phyloP scores from a whole-genome alignment of 2,329 filamentous ascomycete species.

The Beauveria rudraprayagi region DNA sequence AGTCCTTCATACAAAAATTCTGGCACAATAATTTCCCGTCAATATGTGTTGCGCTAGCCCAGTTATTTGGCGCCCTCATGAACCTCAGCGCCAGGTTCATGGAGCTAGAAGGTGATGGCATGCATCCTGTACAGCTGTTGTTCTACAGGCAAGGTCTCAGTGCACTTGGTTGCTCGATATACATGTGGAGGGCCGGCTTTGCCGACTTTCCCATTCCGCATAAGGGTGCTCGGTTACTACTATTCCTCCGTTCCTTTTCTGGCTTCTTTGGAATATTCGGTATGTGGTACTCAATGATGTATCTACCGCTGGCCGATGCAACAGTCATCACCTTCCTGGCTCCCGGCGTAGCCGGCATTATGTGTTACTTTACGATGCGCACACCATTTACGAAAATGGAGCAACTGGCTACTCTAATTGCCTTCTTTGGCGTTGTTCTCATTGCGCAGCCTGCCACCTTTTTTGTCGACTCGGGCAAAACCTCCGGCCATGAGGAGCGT shows the following conservation, averaged over 20 bases:
- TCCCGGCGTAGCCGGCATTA: constrained; percentile 70
- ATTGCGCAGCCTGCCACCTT: constrained; percentile 66
- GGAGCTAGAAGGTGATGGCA: constrained; percentile 60
- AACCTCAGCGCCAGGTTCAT: constrained; percentile 72
- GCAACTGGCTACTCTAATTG: constrained; percentile 66
- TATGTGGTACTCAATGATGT: constrained; percentile 60
- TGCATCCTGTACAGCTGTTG: constrained; percentile 79
- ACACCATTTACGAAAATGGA: constrained; percentile 75
- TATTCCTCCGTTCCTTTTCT: constrained; percentile 59
- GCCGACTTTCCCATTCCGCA: constrained; percentile 64
- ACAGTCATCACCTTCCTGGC: constrained; percentile 85
- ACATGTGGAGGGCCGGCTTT: constrained; percentile 64
- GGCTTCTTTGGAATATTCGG: constrained; percentile 77
- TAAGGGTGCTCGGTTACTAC: constrained; percentile 56
- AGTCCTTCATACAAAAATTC: constrained; percentile 25
- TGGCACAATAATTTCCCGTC: constrained; percentile 66
- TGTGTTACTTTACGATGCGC: constrained; percentile 64
- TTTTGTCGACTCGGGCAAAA: constrained; percentile 27
- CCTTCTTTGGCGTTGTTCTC: constrained; percentile 70
- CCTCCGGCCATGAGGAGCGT: constrained; percentile 4
- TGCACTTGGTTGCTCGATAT: constrained; percentile 53
- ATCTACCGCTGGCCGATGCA: constrained; percentile 77
- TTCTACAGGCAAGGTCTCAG: constrained; percentile 76
- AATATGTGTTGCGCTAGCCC: constrained; percentile 62
- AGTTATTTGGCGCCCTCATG: constrained; percentile 80